phyloP scores from a whole-genome alignment of 164 flowering plant genomes.

The Vitis amurensis region DNA sequence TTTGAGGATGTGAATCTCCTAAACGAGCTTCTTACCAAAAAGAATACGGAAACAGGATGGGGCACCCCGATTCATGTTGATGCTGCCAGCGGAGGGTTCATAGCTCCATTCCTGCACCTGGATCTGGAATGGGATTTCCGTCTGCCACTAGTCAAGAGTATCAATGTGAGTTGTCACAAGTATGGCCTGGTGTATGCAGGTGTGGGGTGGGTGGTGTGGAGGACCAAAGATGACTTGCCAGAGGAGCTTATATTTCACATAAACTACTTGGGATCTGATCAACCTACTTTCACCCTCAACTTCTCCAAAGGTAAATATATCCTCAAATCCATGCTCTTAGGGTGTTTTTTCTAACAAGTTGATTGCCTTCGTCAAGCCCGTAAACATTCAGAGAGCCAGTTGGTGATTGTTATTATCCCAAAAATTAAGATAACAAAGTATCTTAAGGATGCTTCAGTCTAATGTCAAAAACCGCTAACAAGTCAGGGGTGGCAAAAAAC shows the following conservation, averaged over 20 bases:
- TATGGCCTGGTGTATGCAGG: conserved; percentile 78
- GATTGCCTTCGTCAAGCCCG: too few species aligned
- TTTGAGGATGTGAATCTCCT: conserved; percentile 68
- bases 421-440: too few species aligned
- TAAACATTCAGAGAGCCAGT: too few species aligned
- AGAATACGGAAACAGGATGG: conserved; percentile 69
- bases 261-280: conserved; percentile 74
- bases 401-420: too few species aligned
- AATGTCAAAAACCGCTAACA: too few species aligned
- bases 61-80: conserved; percentile 75
- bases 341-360: neutral
- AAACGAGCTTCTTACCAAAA: conserved; percentile 52
- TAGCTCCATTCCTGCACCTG: conserved; percentile 58
- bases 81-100: conserved; percentile 70
- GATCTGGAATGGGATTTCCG: conserved; percentile 76
- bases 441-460: too few species aligned
- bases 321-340: neutral
- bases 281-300: conserved; percentile 78
- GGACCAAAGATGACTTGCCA: conserved; percentile 61
- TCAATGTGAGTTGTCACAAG: conserved; percentile 79
- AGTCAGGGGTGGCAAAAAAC: too few species aligned
- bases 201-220: conserved; percentile 78
- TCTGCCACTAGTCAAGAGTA: conserved; percentile 72
- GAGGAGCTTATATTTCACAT: conserved; percentile 76
- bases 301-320: conserved; percentile 62